phyloP scores from a whole-genome alignment of 1,284 basidiomycete genomes.

The Gymnopus androsaceus region DNA sequence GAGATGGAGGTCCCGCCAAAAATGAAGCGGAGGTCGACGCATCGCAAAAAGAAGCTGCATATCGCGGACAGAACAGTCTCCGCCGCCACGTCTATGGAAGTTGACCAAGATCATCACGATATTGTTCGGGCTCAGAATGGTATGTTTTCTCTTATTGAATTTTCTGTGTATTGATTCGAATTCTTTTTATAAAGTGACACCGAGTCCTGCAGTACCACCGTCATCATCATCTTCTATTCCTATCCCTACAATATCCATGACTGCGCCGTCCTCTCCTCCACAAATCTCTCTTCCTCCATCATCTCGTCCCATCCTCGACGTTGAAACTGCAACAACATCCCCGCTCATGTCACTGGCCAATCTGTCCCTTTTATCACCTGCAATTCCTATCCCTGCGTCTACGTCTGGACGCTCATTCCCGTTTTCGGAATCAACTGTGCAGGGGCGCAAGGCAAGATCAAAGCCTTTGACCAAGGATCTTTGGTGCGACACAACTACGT shows the following conservation, averaged over 20 bases:
- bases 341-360: slow-evolving; percentile 37
- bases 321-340: slow-evolving; percentile 18
- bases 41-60: neutral
- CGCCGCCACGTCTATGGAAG: slow-evolving; percentile 29
- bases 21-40: slow-evolving; percentile 9
- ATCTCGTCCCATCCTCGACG: neutral
- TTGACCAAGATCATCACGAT: neutral
- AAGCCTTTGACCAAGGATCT: too few species aligned
- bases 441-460: too few species aligned
- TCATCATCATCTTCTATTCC: too few species aligned
- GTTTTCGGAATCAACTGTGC: too few species aligned
- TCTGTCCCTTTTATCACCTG: slow-evolving; percentile 36
- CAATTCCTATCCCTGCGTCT: slow-evolving; percentile 8
- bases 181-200: too few species aligned
- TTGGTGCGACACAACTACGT: too few species aligned
- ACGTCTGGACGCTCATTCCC: neutral
- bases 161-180: too few species aligned
- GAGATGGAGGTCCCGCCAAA: slow-evolving; percentile 10
- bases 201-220: too few species aligned
- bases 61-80: slow-evolving; percentile 36
- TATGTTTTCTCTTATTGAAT: too few species aligned
- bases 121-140: too few species aligned
- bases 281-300: neutral
- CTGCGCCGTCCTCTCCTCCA: too few species aligned
- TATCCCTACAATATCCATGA: too few species aligned